Evolutionary conservation across 1,139 yeast genomes (phyloP).

Genomic region (Candida tunisiensis): DNA sequence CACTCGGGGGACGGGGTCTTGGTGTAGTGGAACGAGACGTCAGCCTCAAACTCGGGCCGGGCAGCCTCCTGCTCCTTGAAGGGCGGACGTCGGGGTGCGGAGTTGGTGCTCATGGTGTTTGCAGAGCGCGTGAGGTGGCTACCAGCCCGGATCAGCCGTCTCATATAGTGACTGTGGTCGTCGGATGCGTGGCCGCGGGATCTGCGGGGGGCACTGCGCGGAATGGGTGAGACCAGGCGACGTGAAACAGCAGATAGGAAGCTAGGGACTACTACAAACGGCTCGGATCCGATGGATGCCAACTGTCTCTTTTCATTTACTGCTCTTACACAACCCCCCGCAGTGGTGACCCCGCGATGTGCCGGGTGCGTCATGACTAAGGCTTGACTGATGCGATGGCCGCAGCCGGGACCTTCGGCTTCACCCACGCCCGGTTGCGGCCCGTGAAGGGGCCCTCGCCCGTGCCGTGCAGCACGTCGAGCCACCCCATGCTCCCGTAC

Average conservation of each 20-base stretch:
- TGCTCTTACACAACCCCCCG: too few species aligned
- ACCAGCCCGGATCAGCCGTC: neutral
- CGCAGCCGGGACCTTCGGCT: too few species aligned
- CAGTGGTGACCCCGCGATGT: too few species aligned
- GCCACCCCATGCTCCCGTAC: too few species aligned
- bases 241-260: neutral
- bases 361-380: too few species aligned
- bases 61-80: neutral
- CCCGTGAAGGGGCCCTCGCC: too few species aligned
- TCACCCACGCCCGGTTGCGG: too few species aligned
- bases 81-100: neutral
- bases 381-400: too few species aligned
- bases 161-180: neutral
- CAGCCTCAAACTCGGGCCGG: constrained; percentile 9
- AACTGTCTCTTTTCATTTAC: too few species aligned
- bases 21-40: constrained; percentile 5
- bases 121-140: neutral
- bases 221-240: neutral
- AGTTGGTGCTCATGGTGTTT: neutral
- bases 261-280: neutral
- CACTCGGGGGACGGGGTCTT: constrained; percentile 22
- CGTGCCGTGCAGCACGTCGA: too few species aligned
- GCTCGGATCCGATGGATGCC: too few species aligned
- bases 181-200: neutral
- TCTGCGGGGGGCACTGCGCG: neutral